phyloP scores from a whole-genome alignment of 75 land plant genomes.

The Larix kaempferi region DNA sequence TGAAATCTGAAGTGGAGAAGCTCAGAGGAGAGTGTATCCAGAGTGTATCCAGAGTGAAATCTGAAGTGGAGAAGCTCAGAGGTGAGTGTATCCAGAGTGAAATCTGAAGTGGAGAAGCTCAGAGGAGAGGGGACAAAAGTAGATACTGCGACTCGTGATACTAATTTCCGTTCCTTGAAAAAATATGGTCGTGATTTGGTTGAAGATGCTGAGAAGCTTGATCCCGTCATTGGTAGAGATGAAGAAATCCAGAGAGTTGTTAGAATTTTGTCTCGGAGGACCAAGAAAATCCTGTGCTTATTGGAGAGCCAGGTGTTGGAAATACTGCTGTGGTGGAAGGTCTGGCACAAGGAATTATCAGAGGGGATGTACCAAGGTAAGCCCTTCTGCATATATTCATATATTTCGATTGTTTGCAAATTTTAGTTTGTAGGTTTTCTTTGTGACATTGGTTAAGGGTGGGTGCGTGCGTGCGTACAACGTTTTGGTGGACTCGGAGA shows the following conservation, averaged over 20 bases:
- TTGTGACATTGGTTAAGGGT: background rate
- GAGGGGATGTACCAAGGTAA: slow-evolving; percentile 91
- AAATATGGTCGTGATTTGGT: slow-evolving; percentile 96
- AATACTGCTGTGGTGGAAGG: slow-evolving; percentile 99
- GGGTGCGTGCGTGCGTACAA: background rate
- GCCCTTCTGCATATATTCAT: background rate
- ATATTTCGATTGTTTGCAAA: background rate
- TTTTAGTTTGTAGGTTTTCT: background rate
- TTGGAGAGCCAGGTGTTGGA: slow-evolving; percentile 98
- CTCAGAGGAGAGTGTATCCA: too few relatives aligned
- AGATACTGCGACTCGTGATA: slow-evolving; percentile 84
- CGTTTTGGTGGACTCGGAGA: too few relatives aligned
- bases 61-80: too few relatives aligned
- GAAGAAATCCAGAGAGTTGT: slow-evolving; percentile 88
- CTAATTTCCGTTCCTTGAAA: slow-evolving; percentile 80
- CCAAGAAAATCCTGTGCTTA: slow-evolving; percentile 97
- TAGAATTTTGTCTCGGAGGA: slow-evolving; percentile 78
- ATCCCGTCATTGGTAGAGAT: slow-evolving; percentile 94
- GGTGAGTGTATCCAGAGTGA: slow-evolving; percentile 42
- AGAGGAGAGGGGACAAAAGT: slow-evolving; percentile 81
- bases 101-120: slow-evolving; percentile 80
- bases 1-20: too few relatives aligned
- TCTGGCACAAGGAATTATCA: slow-evolving; percentile 84
- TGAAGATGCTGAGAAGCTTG: slow-evolving; percentile 91
- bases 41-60: too few relatives aligned